Conservation (phyloP, 805 yeast species). For the Candida ulmi region DNA sequence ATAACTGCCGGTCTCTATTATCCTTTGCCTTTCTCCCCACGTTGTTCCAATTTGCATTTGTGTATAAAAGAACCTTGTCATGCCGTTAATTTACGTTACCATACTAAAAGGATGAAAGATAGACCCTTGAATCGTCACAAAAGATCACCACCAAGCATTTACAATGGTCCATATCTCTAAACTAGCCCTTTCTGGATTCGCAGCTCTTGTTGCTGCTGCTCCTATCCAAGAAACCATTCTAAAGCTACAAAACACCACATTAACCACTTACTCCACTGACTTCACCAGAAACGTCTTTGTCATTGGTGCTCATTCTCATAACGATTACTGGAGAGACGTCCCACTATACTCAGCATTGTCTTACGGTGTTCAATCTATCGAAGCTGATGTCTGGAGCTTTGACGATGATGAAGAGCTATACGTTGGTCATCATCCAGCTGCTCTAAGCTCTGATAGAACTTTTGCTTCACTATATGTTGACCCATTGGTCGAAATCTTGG, state of each 20-base stretch:
- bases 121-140: too few relatives aligned
- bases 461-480: constrained; percentile 49
- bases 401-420: constrained; percentile 34
- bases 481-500: constrained; percentile 45
- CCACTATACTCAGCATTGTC: constrained; percentile 55
- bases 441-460: constrained; percentile 41
- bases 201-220: constrained; percentile 4
- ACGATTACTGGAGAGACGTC: constrained; percentile 62
- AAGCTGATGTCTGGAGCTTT: constrained; percentile 59
- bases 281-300: constrained; percentile 21
- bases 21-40: too few relatives aligned
- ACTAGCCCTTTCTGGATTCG: background rate
- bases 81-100: too few relatives aligned
- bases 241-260: constrained; percentile 9
- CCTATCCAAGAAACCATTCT: constrained; percentile 16
- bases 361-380: constrained; percentile 53
- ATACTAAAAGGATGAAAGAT: too few relatives aligned
- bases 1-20: too few relatives aligned
- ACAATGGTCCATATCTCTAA: background rate
- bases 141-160: too few relatives aligned
- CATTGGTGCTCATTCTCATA: constrained; percentile 57
- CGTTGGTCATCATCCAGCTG: constrained; percentile 59
- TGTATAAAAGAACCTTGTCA: too few relatives aligned
- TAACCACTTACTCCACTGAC: constrained; percentile 16
- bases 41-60: too few relatives aligned